These are phyloP conservation scores for Pseudopithomyces maydicus DNA, from an alignment of 2,329 filamentous ascomycete genomes.

Conservation along the genomic window DNA sequence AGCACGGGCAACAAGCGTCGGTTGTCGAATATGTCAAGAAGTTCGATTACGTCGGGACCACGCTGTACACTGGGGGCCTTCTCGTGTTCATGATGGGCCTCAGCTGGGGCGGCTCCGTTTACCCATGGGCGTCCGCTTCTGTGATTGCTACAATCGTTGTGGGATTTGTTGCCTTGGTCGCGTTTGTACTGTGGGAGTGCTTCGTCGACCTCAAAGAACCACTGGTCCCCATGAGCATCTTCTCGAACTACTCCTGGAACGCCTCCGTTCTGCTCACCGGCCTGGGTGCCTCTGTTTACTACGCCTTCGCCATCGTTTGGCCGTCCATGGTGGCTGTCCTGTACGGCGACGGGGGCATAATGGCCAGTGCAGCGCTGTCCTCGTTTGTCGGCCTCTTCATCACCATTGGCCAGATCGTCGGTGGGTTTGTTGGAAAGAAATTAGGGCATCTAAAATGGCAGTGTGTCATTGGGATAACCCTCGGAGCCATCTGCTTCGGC, in stretches of 20 bases:
- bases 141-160: constrained; percentile 57
- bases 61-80: constrained; percentile 14
- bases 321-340: constrained; percentile 42
- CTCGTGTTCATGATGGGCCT: constrained; percentile 25
- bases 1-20: constrained; percentile 11
- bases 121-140: constrained; percentile 54
- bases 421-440: constrained; percentile 18
- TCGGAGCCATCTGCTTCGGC: constrained; percentile 40
- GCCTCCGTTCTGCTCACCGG: constrained; percentile 39
- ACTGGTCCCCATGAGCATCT: constrained; percentile 45
- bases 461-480: constrained; percentile 29
- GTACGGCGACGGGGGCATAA: constrained; percentile 28
- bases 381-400: constrained; percentile 20
- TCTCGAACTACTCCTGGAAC: constrained; percentile 40
- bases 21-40: constrained; percentile 12
- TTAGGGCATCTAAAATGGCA: constrained; percentile 43
- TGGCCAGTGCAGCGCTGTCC: constrained; percentile 14
- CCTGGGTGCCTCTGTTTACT: constrained; percentile 47
- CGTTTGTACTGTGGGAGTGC: constrained; percentile 59
- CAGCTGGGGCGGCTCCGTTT: constrained; percentile 58
- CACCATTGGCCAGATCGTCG: constrained; percentile 18
- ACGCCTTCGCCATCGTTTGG: constrained; percentile 47
- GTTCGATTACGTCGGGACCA: constrained; percentile 16
- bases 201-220: constrained; percentile 33
- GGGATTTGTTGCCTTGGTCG: constrained; percentile 53